Base-by-base conservation (phyloP, 768 basidiomycete species). In the Trichaptum fuscoviolaceum region DNA sequence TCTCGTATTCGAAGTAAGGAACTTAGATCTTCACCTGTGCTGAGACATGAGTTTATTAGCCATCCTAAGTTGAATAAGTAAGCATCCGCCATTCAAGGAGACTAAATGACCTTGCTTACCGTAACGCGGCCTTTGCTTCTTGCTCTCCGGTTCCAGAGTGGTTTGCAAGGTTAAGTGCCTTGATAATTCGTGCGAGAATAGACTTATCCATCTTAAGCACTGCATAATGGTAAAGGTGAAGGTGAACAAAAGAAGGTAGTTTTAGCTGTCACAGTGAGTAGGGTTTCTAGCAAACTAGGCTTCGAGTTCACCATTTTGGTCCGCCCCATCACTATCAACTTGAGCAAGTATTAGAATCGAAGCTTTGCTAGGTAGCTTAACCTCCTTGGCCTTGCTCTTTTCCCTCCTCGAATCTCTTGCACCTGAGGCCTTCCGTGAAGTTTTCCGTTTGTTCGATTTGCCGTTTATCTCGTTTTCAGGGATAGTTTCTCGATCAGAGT, bases 1-100 rank as follows among this genome's bases (percentile, higher is more conserved):
- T 5, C 30, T 17, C 17, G 57, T 61, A 23, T 20, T 26, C 58
- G 59, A 26, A 64, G 12, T 58, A 18, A 8, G 17, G 25, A 52
- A 35, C 36, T 52, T 26, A 25, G 20, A 7, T 7, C 36, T 63
- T 34, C 52, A 74, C 73, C 70, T 74, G 62, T 73, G 72, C 18
- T 71, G 70, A 15, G 73, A 67, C 57, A 75, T 70, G 5, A 73
- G 68, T 42, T 73, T 75, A 8, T 68, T 62, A 2, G 74, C 72
- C 69, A 74, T 71, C 42, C 72, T 71, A 23, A 27, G 52, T 15
- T 15, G 42, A 2, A 52, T 52, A 12, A 20, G 10, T 52, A 0
- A 23, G 27, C 26, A 35, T 36, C 18, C 18, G 3, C 58, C 9
- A n/a, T 64, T 20, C 8, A 58, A 24, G 35, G 10, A 15, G 26